These are phyloP conservation scores for Echium plantagineum DNA, from an alignment of 257 asterid species.

Conservation along the genomic window DNA sequence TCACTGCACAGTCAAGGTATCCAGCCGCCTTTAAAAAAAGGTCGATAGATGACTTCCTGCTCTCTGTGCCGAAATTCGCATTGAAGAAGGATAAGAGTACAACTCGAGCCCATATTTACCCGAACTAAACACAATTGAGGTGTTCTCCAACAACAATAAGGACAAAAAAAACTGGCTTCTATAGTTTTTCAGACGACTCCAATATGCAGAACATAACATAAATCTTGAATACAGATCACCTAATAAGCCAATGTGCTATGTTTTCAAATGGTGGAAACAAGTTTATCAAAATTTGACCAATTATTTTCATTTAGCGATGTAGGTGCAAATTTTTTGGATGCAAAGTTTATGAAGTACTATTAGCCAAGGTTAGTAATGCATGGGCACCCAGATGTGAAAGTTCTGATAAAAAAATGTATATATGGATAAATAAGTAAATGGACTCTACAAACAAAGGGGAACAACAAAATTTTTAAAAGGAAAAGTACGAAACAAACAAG, in stretches of 20 bases:
- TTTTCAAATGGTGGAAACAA: too few species aligned
- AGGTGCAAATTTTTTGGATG: neutral
- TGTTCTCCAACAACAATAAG: neutral
- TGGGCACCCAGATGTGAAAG: neutral
- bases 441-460: too few species aligned
- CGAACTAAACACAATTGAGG: neutral
- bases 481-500: too few species aligned
- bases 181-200: neutral
- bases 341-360: neutral
- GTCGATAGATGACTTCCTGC: constrained; percentile 80
- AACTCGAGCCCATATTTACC: neutral
- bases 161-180: too few species aligned
- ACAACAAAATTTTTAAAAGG: too few species aligned
- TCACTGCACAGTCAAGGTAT: constrained; percentile 91
- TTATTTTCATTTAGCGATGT: neutral
- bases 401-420: too few species aligned
- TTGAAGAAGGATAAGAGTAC: neutral
- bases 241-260: neutral
- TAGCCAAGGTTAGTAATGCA: neutral
- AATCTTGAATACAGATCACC: neutral
- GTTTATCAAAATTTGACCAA: too few species aligned
- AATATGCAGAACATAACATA: neutral
- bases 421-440: too few species aligned
- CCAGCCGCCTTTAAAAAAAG: constrained; percentile 91
- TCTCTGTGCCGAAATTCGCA: constrained; percentile 32